phyloP scores from a whole-genome alignment of 345 rosid genomes.

The Carallia brachiata region DNA sequence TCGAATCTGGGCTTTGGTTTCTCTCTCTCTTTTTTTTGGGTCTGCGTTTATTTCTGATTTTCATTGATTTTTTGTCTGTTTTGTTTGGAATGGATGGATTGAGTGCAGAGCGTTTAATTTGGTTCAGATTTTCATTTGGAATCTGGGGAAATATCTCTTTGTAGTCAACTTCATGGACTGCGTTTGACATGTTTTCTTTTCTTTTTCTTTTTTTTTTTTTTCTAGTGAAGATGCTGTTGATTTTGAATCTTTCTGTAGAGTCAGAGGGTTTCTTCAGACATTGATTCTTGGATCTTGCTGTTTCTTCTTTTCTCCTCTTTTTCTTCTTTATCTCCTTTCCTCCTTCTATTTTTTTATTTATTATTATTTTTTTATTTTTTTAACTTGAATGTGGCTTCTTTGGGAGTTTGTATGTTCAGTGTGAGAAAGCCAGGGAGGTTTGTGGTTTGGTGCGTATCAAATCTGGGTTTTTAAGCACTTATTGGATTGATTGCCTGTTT shows the following conservation, averaged over 20 bases:
- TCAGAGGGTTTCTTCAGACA: neutral
- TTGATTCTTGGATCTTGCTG: neutral
- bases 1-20: neutral
- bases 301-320: neutral
- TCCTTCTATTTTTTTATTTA: neutral
- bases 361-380: no score
- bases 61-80: neutral
- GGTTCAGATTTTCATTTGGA: neutral
- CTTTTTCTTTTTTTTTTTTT: neutral
- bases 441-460: no score
- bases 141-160: neutral
- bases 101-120: neutral
- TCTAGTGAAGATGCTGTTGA: slow-evolving; percentile 1
- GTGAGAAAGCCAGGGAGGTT: neutral
- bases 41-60: neutral
- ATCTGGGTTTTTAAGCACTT: no score
- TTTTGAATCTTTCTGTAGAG: neutral
- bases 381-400: neutral
- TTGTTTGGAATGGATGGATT: neutral
- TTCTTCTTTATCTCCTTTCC: neutral
- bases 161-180: neutral
- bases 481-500: no score
- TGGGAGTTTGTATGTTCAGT: neutral
- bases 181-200: neutral
- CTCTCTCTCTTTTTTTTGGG: neutral